phyloP scores from a whole-genome alignment of 2,329 filamentous ascomycete genomes.

The Rutstroemia sp. region DNA sequence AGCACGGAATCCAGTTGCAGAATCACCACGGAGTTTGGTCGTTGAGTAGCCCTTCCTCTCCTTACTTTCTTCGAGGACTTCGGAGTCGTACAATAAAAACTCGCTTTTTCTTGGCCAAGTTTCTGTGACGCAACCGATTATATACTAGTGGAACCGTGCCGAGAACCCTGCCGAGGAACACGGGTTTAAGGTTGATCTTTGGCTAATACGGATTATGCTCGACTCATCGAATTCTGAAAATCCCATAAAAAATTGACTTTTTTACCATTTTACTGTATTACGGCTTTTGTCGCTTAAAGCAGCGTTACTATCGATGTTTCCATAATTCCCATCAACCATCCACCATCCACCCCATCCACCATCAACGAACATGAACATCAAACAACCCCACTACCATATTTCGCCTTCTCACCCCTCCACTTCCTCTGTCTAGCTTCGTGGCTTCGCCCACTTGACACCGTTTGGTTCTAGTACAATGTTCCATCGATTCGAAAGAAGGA shows the following conservation, averaged over 20 bases:
- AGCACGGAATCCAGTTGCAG: no score
- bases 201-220: background rate
- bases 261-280: background rate
- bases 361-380: background rate
- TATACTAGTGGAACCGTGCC: no score
- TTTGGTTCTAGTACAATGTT: no score
- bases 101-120: no score
- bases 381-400: background rate
- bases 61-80: no score
- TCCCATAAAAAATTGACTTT: slow-evolving; percentile 7
- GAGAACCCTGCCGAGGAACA: no score
- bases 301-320: slow-evolving; percentile 1
- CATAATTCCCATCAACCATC: background rate
- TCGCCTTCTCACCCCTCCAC: background rate
- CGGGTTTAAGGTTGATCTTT: no score
- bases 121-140: no score
- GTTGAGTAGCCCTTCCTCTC: no score
- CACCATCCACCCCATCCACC: background rate
- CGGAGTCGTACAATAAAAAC: no score
- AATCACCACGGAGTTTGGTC: no score
- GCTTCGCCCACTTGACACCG: background rate
- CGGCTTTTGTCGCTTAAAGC: background rate
- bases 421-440: background rate
- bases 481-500: no score
- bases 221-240: slow-evolving; percentile 8